A percentile compares a stretch with the other conserved stretches of the same genome.
Evolutionary conservation across 1,284 basidiomycete species (phyloP).

Genomic region (Tetrapyrgos nigripes): DNA sequence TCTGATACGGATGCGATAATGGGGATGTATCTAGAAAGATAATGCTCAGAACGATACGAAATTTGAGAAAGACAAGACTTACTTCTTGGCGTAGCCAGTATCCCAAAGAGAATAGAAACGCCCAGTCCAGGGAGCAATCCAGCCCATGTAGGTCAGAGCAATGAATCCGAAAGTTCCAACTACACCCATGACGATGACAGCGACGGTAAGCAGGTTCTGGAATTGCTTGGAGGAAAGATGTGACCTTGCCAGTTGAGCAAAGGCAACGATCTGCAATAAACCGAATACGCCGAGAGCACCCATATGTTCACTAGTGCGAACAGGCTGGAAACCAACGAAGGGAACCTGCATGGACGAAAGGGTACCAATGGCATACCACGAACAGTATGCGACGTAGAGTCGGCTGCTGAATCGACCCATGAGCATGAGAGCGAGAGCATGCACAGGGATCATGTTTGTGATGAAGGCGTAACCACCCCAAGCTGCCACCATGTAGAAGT

Average conservation of each 20-base stretch:
- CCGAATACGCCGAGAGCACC: constrained; percentile 97
- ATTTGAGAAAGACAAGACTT: constrained; percentile 28
- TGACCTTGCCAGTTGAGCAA: constrained; percentile 88
- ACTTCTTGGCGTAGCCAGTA: constrained; percentile 98
- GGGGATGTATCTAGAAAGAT: constrained; percentile 79
- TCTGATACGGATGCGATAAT: constrained; percentile 99
- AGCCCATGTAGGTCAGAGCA: constrained; percentile 90
- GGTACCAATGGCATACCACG: constrained; percentile 98
- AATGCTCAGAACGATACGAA: constrained; percentile 1
- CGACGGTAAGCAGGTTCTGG: constrained; percentile 78
- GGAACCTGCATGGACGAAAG: constrained; percentile 99
- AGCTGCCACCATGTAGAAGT: constrained; percentile 99
- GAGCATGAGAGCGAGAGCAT: constrained; percentile 90
- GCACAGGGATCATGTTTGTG: constrained; percentile 99
- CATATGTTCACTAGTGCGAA: constrained; percentile 98
- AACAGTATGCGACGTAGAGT: constrained; percentile 95
- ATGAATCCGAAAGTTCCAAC: constrained; percentile 78
- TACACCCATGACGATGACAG: constrained; percentile 76
- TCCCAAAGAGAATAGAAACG: constrained; percentile 99
- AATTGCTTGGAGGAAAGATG: constrained; percentile 96
- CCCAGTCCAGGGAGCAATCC: constrained; percentile 99
- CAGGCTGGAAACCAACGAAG: constrained; percentile 99
- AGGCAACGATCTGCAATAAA: constrained; percentile 95
- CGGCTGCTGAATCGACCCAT: constrained; percentile 97
- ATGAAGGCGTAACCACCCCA: constrained; percentile 99